phyloP scores from a whole-genome alignment of 2,329 filamentous ascomycete species.

The Phyllosticta citribraziliensis region DNA sequence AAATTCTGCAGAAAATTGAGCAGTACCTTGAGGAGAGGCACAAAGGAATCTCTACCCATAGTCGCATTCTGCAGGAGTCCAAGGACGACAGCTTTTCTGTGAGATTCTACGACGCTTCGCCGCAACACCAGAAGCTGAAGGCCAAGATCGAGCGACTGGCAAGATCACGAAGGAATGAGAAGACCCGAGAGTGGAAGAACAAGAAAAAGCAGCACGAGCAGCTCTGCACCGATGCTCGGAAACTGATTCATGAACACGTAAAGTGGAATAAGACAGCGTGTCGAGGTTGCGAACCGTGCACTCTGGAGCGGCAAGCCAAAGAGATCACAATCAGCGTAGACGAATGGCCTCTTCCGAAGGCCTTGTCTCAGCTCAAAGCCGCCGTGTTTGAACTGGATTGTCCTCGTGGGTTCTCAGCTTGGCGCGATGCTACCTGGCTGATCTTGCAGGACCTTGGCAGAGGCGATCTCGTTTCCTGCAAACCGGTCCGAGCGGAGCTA shows the following conservation, averaged over 20 bases:
- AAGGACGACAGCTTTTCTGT: constrained; percentile 32
- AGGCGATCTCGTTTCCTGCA: background rate
- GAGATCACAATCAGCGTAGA: constrained; percentile 34
- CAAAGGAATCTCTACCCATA: constrained; percentile 10
- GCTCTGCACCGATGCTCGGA: background rate
- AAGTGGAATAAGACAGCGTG: too few species aligned
- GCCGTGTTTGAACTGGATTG: constrained; percentile 40
- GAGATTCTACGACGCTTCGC: constrained; percentile 38
- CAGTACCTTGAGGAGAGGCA: constrained; percentile 34
- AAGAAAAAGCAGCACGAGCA: constrained; percentile 13
- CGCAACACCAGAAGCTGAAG: constrained; percentile 27
- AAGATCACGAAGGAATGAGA: constrained; percentile 11
- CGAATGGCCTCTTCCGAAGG: constrained; percentile 47
- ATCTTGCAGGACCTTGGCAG: background rate
- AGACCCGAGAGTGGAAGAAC: constrained; percentile 16
- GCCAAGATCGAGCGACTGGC: too few species aligned
- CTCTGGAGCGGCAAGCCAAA: background rate
- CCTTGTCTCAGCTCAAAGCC: constrained; percentile 27
- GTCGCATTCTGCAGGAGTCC: constrained; percentile 21
- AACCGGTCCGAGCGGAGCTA: background rate
- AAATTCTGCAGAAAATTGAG: constrained; percentile 38
- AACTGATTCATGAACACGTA: too few species aligned
- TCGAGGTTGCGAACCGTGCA: background rate
- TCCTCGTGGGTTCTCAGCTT: background rate
- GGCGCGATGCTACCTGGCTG: constrained; percentile 8